phyloP scores from a whole-genome alignment of 768 basidiomycete species.

The Filobasidium floriforme region DNA sequence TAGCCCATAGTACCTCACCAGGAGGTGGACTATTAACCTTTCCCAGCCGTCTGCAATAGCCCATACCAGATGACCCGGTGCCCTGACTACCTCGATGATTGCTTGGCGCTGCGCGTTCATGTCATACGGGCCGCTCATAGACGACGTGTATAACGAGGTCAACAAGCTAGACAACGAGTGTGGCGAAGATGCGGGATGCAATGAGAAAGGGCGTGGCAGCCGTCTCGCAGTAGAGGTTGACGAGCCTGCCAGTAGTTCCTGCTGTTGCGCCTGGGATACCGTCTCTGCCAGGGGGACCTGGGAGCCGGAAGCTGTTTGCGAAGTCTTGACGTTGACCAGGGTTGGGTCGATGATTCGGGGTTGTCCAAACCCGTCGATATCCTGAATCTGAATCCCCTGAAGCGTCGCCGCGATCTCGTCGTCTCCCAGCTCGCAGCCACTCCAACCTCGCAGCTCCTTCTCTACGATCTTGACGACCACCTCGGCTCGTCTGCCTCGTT shows the following conservation, averaged over 20 bases:
- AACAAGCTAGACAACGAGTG: constrained; percentile 11
- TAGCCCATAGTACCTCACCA: constrained; percentile 40
- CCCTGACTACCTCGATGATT: constrained; percentile 36
- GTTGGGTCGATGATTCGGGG: constrained; percentile 18
- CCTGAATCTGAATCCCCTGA: neutral
- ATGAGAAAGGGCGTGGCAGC: constrained; percentile 13
- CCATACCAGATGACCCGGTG: constrained; percentile 42
- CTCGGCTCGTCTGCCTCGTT: constrained; percentile 36
- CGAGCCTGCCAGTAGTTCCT: neutral
- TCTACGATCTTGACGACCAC: constrained; percentile 31
- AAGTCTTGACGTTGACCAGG: constrained; percentile 5
- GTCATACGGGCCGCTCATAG: neutral
- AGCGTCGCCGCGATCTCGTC: constrained; percentile 3
- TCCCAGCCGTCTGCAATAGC: constrained; percentile 38
- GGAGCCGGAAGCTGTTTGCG: neutral
- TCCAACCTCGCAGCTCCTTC: constrained; percentile 33
- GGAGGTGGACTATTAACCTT: constrained; percentile 38
- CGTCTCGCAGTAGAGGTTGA: neutral
- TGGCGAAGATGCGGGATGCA: constrained; percentile 7
- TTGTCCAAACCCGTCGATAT: constrained; percentile 15
- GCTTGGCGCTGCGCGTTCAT: constrained; percentile 22
- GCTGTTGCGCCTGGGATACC: neutral
- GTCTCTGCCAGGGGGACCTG: neutral
- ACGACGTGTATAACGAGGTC: constrained; percentile 18
- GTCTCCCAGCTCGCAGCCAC: constrained; percentile 24